Evolutionary conservation across 768 basidiomycete species (phyloP).

Genomic region (Auriscalpium orientale): DNA sequence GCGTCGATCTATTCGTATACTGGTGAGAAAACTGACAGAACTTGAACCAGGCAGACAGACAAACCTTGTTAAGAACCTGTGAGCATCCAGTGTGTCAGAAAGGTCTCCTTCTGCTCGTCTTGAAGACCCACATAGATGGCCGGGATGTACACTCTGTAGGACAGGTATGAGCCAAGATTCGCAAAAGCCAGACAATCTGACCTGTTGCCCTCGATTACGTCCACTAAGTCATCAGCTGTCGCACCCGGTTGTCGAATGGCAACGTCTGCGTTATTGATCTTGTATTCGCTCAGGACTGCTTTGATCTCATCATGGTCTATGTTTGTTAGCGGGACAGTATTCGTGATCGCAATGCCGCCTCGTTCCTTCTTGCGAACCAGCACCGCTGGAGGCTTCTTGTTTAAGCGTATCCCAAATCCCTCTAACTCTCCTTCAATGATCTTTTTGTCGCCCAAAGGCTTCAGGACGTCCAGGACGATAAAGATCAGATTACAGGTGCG

Average conservation of each 20-base stretch:
- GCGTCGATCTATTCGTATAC: slow-evolving; percentile 77
- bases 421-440: slow-evolving; percentile 90
- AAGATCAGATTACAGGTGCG: slow-evolving; percentile 98
- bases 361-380: slow-evolving; percentile 81
- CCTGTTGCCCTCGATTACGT: slow-evolving; percentile 95
- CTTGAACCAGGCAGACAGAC: not conserved
- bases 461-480: slow-evolving; percentile 95
- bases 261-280: slow-evolving; percentile 80
- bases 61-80: slow-evolving; percentile 79
- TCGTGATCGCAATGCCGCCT: slow-evolving; percentile 90
- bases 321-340: slow-evolving; percentile 93
- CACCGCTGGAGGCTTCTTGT: slow-evolving; percentile 90
- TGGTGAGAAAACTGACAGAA: not conserved
- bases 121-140: slow-evolving; percentile 66
- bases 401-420: slow-evolving; percentile 95
- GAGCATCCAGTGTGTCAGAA: slow-evolving; percentile 3
- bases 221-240: slow-evolving; percentile 93
- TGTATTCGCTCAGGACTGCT: slow-evolving; percentile 90
- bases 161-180: not conserved
- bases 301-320: slow-evolving; percentile 96
- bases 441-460: slow-evolving; percentile 93
- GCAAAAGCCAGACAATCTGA: slow-evolving; percentile 21
- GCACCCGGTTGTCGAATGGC: slow-evolving; percentile 89
- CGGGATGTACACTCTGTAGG: slow-evolving; percentile 79
- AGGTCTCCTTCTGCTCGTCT: not conserved